A percentile compares a stretch with the other conserved stretches of the same genome.
Conservation (phyloP, 164 flowering plant genomes). For the Aristolochia californica region DNA sequence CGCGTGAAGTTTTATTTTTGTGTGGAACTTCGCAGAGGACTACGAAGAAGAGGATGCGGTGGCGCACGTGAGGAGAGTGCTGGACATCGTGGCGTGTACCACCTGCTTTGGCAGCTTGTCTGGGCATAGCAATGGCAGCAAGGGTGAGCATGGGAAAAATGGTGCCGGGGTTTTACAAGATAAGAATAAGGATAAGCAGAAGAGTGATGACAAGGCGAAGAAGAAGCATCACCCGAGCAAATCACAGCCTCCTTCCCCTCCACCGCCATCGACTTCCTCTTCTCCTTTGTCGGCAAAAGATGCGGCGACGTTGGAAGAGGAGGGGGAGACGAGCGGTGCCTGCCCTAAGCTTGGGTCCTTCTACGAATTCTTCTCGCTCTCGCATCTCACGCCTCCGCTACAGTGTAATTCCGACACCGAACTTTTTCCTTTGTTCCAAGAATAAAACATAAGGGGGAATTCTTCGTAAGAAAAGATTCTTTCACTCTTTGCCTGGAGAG, state of each 20-base stretch:
- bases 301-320: conserved; percentile 30
- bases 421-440: neutral
- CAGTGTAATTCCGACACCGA: conserved; percentile 40
- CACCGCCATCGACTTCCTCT: conserved; percentile 9
- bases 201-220: conserved; percentile 28
- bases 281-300: conserved; percentile 22
- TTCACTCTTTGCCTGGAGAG: too few relatives aligned
- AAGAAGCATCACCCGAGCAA: conserved; percentile 17
- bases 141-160: conserved; percentile 23
- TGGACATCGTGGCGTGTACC: conserved; percentile 90
- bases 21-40: conserved; percentile 48
- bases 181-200: conserved; percentile 16
- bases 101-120: conserved; percentile 63
- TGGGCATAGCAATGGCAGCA: conserved; percentile 7
- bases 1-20: too few relatives aligned
- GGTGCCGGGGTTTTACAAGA: conserved; percentile 28
- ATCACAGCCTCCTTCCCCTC: conserved; percentile 11
- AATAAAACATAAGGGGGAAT: too few relatives aligned
- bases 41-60: conserved; percentile 64
- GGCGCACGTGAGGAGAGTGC: conserved; percentile 79
- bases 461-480: too few relatives aligned
- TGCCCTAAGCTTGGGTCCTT: conserved; percentile 75
- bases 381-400: conserved; percentile 85
- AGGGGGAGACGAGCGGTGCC: conserved; percentile 66
- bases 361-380: conserved; percentile 93